A percentile compares a stretch with the other conserved stretches of the same genome.
Evolutionary conservation across 2,329 filamentous ascomycete species (phyloP).

Genomic region (Blastomyces emzantsi): DNA sequence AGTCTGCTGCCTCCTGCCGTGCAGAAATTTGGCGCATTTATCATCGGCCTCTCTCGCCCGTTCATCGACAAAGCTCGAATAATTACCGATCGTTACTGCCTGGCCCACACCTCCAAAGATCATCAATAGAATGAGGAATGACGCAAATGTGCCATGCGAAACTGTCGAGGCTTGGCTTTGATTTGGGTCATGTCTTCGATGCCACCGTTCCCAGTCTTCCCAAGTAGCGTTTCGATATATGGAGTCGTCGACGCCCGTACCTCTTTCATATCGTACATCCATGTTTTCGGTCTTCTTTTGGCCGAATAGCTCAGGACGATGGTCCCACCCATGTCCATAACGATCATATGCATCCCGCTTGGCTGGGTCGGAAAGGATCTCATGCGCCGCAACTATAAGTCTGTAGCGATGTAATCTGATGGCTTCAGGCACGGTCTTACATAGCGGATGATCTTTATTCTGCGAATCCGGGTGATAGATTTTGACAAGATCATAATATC

Average conservation of each 20-base stretch:
- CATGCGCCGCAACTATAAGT: conserved; percentile 76
- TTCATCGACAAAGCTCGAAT: conserved; percentile 55
- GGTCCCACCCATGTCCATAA: conserved; percentile 71
- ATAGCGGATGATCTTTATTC: conserved; percentile 35
- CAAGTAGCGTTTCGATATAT: conserved; percentile 76
- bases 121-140: conserved; percentile 60
- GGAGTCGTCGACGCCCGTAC: conserved; percentile 34
- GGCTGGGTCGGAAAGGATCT: conserved; percentile 70
- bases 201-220: conserved; percentile 93
- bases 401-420: conserved; percentile 80
- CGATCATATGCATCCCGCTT: conserved; percentile 76
- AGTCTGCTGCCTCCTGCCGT: conserved; percentile 44
- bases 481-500: conserved; percentile 88
- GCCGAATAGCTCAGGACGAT: conserved; percentile 23
- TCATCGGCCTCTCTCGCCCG: conserved; percentile 58
- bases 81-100: conserved; percentile 56
- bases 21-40: conserved; percentile 49
- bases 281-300: conserved; percentile 18
- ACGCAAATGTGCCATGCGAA: conserved; percentile 69
- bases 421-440: conserved; percentile 46
- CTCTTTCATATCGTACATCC: conserved; percentile 26
- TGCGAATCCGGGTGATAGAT: conserved; percentile 82
- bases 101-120: conserved; percentile 64
- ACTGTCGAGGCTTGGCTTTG: conserved; percentile 33
- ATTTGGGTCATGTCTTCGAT: conserved; percentile 42